A percentile compares a stretch with the other conserved stretches of the same genome.
phyloP scores from a whole-genome alignment of 306 rosid genomes.

The Astragalus membranaceus region DNA sequence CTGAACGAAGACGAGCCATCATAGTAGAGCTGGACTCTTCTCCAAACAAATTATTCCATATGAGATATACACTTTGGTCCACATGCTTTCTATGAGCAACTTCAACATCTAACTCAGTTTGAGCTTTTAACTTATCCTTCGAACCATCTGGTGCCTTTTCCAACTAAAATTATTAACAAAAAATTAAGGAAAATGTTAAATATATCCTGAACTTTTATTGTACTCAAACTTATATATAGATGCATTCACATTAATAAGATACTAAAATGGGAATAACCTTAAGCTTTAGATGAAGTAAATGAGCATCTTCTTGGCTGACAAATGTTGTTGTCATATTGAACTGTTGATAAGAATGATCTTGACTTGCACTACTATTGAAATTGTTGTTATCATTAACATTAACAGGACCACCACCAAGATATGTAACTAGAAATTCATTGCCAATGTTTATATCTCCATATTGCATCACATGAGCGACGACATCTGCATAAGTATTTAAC shows the following conservation, averaged over 20 bases:
- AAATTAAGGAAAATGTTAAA: too few species aligned
- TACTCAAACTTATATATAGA: too few species aligned
- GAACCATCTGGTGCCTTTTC: slow-evolving; percentile 33
- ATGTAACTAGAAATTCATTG: slow-evolving; percentile 19
- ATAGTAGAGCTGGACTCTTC: neutral
- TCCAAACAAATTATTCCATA: slow-evolving; percentile 42
- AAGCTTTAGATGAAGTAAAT: slow-evolving; percentile 27
- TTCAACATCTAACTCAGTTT: slow-evolving; percentile 22
- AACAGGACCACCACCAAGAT: slow-evolving; percentile 28
- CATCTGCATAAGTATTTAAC: neutral
- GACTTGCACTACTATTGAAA: neutral
- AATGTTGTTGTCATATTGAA: neutral
- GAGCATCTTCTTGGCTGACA: slow-evolving; percentile 41
- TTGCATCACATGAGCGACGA: slow-evolving; percentile 43
- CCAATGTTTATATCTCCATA: slow-evolving; percentile 28
- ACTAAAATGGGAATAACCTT: slow-evolving; percentile 24
- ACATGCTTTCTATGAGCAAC: slow-evolving; percentile 26
- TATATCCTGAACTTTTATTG: too few species aligned
- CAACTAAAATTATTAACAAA: slow-evolving; percentile 23
- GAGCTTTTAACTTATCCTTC: slow-evolving; percentile 32
- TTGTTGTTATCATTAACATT: too few species aligned
- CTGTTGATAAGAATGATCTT: too few species aligned
- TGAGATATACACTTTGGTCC: slow-evolving; percentile 25
- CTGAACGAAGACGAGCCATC: slow-evolving; percentile 26
- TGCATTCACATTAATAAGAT: too few species aligned